A percentile compares a stretch with the other conserved stretches of the same genome.
These are phyloP conservation scores for Verticillium dahliae DNA, from an alignment of 2,329 filamentous ascomycete genomes.

Conservation along the genomic window DNA sequence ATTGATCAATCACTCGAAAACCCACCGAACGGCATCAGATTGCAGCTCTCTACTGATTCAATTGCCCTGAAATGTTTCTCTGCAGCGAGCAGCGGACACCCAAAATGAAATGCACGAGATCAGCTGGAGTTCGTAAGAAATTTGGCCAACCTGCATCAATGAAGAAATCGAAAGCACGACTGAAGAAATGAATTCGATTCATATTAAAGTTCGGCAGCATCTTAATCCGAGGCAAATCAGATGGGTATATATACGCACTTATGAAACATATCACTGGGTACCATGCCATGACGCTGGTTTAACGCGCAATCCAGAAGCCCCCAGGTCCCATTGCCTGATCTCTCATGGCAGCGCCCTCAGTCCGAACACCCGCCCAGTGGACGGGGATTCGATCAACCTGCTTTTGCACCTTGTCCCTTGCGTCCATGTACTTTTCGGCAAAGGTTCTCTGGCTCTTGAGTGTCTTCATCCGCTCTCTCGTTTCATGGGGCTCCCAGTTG, in stretches of 20 bases:
- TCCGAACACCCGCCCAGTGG: constrained; percentile 53
- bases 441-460: constrained; percentile 33
- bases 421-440: constrained; percentile 38
- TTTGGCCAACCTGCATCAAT: not conserved
- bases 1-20: no score
- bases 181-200: not conserved
- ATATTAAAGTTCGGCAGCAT: not conserved
- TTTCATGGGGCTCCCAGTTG: constrained; percentile 35
- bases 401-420: constrained; percentile 43
- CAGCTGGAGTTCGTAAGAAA: not conserved
- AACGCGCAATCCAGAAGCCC: constrained; percentile 39
- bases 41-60: no score
- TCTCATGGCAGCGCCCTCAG: constrained; percentile 34
- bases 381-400: constrained; percentile 52
- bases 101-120: no score
- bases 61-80: no score
- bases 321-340: constrained; percentile 44
- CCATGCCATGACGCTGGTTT: constrained; percentile 2
- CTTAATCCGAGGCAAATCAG: not conserved
- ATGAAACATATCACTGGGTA: not conserved
- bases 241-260: not conserved
- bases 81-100: no score
- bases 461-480: constrained; percentile 27
- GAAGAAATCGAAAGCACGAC: no score
- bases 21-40: no score